Percentiles rank a stretch among this genome's conserved stretches.
Evolutionary conservation across 2,329 filamentous ascomycete genomes (phyloP).

Genomic region (Teratosphaeriaceae sp.): DNA sequence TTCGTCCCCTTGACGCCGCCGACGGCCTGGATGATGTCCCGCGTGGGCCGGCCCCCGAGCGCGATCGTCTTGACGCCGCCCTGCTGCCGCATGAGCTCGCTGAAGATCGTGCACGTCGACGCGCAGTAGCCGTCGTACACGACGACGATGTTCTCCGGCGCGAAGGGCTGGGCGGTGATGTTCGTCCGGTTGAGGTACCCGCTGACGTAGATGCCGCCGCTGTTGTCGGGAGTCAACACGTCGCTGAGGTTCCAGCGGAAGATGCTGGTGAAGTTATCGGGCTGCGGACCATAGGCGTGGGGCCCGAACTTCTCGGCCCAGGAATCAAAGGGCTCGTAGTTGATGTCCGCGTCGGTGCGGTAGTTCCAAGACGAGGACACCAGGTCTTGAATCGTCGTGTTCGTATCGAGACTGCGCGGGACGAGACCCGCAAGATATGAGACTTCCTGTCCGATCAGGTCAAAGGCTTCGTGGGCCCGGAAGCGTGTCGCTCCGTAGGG

Average conservation of each 20-base stretch:
- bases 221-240: conserved; percentile 27
- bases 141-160: conserved; percentile 51
- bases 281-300: conserved; percentile 32
- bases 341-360: conserved; percentile 40
- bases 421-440: conserved; percentile 11
- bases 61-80: conserved; percentile 37
- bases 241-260: conserved; percentile 47
- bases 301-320: conserved; percentile 44
- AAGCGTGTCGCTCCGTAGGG: conserved; percentile 30
- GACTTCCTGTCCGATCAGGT: not conserved
- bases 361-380: conserved; percentile 42
- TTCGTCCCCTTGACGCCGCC: conserved; percentile 41
- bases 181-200: conserved; percentile 46
- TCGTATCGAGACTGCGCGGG: conserved; percentile 26
- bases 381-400: conserved; percentile 35
- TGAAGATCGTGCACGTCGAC: conserved; percentile 41
- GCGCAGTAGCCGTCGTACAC: conserved; percentile 41
- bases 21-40: conserved; percentile 38
- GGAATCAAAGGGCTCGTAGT: conserved; percentile 43
- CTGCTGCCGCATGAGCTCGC: conserved; percentile 41
- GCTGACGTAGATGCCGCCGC: conserved; percentile 34
- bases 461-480: not conserved
- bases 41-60: conserved; percentile 36
- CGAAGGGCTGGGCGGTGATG: conserved; percentile 46
- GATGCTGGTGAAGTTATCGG: conserved; percentile 52